phyloP scores from a whole-genome alignment of 2,329 filamentous ascomycete species.

The Xylaria sp. region DNA sequence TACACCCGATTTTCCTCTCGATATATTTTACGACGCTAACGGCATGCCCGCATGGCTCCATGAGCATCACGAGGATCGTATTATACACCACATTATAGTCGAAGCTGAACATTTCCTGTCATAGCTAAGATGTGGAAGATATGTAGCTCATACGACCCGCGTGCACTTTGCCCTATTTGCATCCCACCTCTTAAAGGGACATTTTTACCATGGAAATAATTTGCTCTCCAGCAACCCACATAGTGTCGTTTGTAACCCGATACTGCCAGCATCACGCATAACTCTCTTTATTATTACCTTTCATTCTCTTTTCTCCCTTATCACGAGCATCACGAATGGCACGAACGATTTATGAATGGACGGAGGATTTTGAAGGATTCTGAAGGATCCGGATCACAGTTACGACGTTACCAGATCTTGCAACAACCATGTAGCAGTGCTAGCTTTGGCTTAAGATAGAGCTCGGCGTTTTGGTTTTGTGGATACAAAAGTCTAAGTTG shows the following conservation, averaged over 20 bases:
- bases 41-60: conserved; percentile 40
- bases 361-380: conserved; percentile 35
- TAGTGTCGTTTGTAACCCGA: conserved; percentile 17
- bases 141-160: conserved; percentile 20
- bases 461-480: conserved; percentile 45
- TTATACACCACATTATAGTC: conserved; percentile 29
- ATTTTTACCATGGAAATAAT: conserved; percentile 27
- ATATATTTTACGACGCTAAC: conserved; percentile 47
- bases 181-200: conserved; percentile 9
- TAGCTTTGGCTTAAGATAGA: conserved; percentile 45
- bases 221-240: conserved; percentile 22
- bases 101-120: conserved; percentile 31
- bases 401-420: conserved; percentile 46
- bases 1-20: conserved; percentile 40
- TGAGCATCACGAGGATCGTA: conserved; percentile 36
- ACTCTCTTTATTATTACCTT: conserved; percentile 4
- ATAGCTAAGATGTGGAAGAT: conserved; percentile 23
- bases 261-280: conserved; percentile 20
- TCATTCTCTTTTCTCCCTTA: conserved; percentile 35
- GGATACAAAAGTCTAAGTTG: conserved; percentile 42
- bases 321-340: conserved; percentile 46
- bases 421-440: conserved; percentile 41
- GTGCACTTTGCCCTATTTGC: conserved; percentile 18
- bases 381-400: conserved; percentile 45
- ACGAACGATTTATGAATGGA: conserved; percentile 38